phyloP scores from a whole-genome alignment of 768 basidiomycete species.

The Baorangia bicolor region DNA sequence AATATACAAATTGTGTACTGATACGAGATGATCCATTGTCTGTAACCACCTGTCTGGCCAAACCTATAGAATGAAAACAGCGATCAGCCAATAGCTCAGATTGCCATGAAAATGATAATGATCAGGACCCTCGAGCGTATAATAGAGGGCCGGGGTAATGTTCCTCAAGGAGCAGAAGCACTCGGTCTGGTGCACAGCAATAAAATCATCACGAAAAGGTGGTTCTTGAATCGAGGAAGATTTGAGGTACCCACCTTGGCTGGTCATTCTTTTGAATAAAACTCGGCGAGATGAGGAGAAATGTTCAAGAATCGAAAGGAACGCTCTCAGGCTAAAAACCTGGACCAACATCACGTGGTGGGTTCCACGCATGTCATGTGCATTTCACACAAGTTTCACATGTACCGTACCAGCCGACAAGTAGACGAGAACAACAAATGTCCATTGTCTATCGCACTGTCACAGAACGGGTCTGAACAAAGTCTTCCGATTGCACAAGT shows the following conservation, averaged over 20 bases:
- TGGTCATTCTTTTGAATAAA: not conserved
- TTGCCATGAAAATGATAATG: not conserved
- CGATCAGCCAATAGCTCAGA: slow-evolving; percentile 1
- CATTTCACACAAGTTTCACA: no score
- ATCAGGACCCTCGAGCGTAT: slow-evolving; percentile 39
- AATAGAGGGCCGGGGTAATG: slow-evolving; percentile 29
- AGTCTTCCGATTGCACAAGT: slow-evolving; percentile 1
- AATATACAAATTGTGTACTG: not conserved
- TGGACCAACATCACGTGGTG: slow-evolving; percentile 1
- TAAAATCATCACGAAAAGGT: slow-evolving; percentile 28
- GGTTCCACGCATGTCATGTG: not conserved
- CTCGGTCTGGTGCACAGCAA: slow-evolving; percentile 40
- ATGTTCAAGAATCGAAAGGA: not conserved
- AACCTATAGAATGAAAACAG: not conserved
- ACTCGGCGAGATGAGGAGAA: not conserved
- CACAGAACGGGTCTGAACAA: not conserved
- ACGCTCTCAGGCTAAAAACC: not conserved
- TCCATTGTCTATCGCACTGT: not conserved
- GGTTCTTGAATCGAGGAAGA: not conserved
- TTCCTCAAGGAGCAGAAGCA: slow-evolving; percentile 35
- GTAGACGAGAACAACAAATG: not conserved
- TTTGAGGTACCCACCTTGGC: slow-evolving; percentile 2
- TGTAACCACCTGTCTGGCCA: not conserved
- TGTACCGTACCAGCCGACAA: not conserved
- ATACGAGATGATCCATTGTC: not conserved